Base-by-base conservation (phyloP, 305 asterid genomes). In the Caryopteris hybrid region DNA sequence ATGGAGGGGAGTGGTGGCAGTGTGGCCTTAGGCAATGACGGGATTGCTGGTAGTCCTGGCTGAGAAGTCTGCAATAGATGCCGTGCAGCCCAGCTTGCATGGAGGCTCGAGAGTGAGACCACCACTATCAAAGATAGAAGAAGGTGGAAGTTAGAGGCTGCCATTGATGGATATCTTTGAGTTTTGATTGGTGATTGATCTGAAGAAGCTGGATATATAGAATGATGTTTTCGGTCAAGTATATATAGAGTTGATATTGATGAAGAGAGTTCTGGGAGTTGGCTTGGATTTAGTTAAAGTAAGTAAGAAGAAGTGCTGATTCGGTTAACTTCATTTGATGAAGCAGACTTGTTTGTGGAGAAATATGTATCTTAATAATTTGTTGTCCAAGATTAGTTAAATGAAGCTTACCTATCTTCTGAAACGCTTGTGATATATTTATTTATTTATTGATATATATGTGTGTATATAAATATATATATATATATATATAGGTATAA, bases 11-110 rank as follows among this genome's bases (percentile, higher is more conserved):
- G 29, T 69, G 76, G 71, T 31, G 74, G 76, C 47, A 68, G n/a
- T 29, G 80, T 48, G 50, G 77, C 51, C 16, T 45, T 67, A 3
- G 83, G 82, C 17, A 75, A 38, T 23, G 79, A 2, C 1, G 84
- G 84, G 13, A 59, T 29, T 43, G 71, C 34, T 0, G 78, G 84
- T 14, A 60, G 1, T 2, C 62, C 21, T 1, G 74, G 78, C 41
- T 61, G 79, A 62, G 79, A 29, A 12, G 64, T 56, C 64, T 78
- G 83, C 59, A 69, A 0, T 20, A 75, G 69, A 58, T 64, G 31
- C 57, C 79, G 75, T 1, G 69, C 73, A 0, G 69, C 79, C 60
- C 23, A 16, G 58, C 60, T 27, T 6, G 17, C 27, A 10, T 61
- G 58, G 64, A 61, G 57, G 68, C 42, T 66, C 18, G 77, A 71